Evolutionary conservation across 768 basidiomycete species (phyloP).

Genomic region (Hydnomerulius pinastri): DNA sequence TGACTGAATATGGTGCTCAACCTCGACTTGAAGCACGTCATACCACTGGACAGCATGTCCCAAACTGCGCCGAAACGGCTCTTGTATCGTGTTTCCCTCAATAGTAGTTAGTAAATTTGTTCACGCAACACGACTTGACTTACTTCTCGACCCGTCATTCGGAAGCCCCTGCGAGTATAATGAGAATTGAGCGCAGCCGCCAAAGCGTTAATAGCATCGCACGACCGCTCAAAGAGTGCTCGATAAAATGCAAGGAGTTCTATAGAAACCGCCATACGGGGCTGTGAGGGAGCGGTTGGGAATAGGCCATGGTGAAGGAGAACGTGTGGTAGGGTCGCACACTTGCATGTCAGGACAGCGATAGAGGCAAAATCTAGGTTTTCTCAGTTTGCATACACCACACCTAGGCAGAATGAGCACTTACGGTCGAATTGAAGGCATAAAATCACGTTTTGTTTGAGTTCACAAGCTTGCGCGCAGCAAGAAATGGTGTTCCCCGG

Average conservation of each 20-base stretch:
- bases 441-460: not conserved
- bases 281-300: constrained; percentile 28
- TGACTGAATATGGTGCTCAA: constrained; percentile 17
- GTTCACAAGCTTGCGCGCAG: not conserved
- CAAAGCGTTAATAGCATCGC: constrained; percentile 25
- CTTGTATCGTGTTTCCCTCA: constrained; percentile 24
- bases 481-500: not conserved
- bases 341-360: constrained; percentile 23
- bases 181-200: not conserved
- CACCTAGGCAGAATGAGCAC: not conserved
- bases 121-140: constrained; percentile 22
- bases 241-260: constrained; percentile 36
- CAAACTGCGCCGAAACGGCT: constrained; percentile 35
- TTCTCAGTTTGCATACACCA: not conserved
- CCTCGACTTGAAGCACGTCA: constrained; percentile 14
- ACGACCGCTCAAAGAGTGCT: constrained; percentile 37
- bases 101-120: not conserved
- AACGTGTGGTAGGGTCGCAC: constrained; percentile 18
- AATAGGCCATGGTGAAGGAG: constrained; percentile 36
- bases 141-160: constrained; percentile 1
- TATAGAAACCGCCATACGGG: constrained; percentile 22
- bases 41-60: constrained; percentile 32
- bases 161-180: constrained; percentile 14
- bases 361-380: constrained; percentile 16
- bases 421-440: constrained; percentile 3